Evolutionary conservation across 768 basidiomycete species (phyloP).

Genomic region (Mycena rebaudengoi): DNA sequence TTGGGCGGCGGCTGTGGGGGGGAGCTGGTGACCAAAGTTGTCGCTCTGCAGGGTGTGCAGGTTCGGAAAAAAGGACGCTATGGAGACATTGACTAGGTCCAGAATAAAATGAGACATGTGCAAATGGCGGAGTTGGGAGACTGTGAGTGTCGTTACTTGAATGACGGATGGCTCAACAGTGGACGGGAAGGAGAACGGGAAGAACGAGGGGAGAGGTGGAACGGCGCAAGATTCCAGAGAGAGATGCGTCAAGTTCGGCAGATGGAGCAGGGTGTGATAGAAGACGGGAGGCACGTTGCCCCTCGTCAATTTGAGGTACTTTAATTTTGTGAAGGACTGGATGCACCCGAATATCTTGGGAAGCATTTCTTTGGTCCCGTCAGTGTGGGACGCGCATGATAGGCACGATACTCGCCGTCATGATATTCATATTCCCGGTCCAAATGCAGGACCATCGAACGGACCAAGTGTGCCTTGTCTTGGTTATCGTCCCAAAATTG

Average conservation of each 20-base stretch:
- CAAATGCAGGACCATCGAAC: background rate
- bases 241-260: constrained; percentile 5
- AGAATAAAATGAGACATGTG: background rate
- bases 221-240: background rate
- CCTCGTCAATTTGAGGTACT: background rate
- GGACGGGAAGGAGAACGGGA: constrained; percentile 1
- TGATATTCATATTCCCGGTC: background rate
- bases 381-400: background rate
- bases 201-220: constrained; percentile 6
- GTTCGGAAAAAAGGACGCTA: constrained; percentile 1
- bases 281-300: constrained; percentile 8
- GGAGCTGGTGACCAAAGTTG: constrained; percentile 6
- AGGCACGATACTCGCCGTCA: background rate
- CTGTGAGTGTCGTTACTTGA: background rate
- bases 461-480: constrained; percentile 10
- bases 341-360: constrained; percentile 8
- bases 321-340: constrained; percentile 3
- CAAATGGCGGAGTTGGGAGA: background rate
- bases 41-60: constrained; percentile 10
- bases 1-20: background rate
- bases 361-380: background rate
- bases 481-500: constrained; percentile 10
- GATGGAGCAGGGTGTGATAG: constrained; percentile 5
- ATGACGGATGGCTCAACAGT: background rate
- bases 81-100: constrained; percentile 1